Evolutionary conservation across 148 eudicot genomes (phyloP), one percentile per base, ranked within the genome.

Genomic region (Vaccinium myrtillus): DNA sequence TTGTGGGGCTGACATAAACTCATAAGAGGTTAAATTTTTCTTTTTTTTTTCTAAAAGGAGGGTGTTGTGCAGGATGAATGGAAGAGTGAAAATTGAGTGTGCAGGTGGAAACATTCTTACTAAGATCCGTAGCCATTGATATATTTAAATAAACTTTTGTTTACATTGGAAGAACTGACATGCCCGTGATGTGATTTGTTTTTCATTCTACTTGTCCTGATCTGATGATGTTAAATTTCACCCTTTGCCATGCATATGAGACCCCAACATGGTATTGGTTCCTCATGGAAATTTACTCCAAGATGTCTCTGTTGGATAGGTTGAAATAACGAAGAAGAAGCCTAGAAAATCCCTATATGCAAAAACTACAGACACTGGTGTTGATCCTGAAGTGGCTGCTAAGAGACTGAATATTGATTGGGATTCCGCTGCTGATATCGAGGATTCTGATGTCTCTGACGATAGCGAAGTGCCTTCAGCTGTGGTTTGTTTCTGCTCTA

Each of bases 361-460:
- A 23, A 95, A 90, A 89, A 93, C 94, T 74, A 97, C 99, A 48
- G 98, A 97, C 86, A 95, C 93, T 21, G 98, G 99, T 59, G 65
- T 97, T 82, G 93, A 95, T 88, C 98, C 95, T 84, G 50, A 86
- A 87, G 94, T 89, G 32, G 99, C 99, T 50, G 99, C 99, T 5
- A 92, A 92, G 92, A 89, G 91, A 84, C 99, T 95, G 27, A 95
- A 93, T 69, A 75, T 93, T 6, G 98, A 97, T 86, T 97, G 99
- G 99, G 99, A 97, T 91, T 83, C 94, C 36, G 98, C 99, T 81
- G 98, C 98, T 86, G 98, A 94, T 85, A 95, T 97, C 82, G 91
- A 90, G 53, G 95, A 93, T 51, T 51, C 75, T 18, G 92, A 82
- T 58, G 84, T 21, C 30, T 46, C 59, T 75, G 93, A 94, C 74